These are phyloP conservation scores for Incumbomyces lentus DNA, from an alignment of 2,329 filamentous ascomycete species.

Conservation along the genomic window DNA sequence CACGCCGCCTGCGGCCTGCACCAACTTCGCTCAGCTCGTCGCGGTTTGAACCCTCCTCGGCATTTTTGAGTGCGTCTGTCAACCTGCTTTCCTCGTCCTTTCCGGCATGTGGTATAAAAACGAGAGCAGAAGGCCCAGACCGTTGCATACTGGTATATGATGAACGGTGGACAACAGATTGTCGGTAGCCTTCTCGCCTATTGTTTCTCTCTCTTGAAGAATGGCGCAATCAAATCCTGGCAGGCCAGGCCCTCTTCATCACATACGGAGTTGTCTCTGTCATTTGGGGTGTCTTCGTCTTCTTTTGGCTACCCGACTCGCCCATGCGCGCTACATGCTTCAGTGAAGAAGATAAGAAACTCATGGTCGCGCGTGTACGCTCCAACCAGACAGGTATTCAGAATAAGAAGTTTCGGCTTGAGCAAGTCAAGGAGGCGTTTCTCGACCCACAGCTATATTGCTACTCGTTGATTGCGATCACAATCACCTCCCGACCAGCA, in stretches of 20 bases:
- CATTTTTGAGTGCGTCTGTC: conserved; percentile 60
- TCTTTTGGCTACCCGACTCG: conserved; percentile 55
- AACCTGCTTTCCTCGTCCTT: conserved; percentile 58
- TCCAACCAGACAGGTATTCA: conserved; percentile 53
- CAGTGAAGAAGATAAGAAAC: conserved; percentile 52
- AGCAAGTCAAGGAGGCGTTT: conserved; percentile 49
- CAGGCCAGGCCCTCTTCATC: conserved; percentile 60
- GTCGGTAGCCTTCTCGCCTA: conserved; percentile 56
- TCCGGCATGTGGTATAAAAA: conserved; percentile 61
- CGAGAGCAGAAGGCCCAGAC: conserved; percentile 63
- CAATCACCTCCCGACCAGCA: conserved; percentile 64
- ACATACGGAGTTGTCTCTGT: conserved; percentile 54
- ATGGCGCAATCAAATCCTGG: conserved; percentile 51
- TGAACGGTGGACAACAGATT: conserved; percentile 63
- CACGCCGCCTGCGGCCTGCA: conserved; percentile 53
- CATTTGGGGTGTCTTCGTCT: conserved; percentile 54
- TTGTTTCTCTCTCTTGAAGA: conserved; percentile 45
- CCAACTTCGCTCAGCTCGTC: conserved; percentile 50
- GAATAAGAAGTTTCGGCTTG: conserved; percentile 43
- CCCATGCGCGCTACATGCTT: conserved; percentile 64
- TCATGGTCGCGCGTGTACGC: conserved; percentile 52
- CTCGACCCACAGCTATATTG: conserved; percentile 57
- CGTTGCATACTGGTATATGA: conserved; percentile 70
- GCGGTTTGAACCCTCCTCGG: conserved; percentile 56
- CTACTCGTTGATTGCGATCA: conserved; percentile 56